phyloP scores from a whole-genome alignment of 2,329 filamentous ascomycete species.

The Ophiostoma sp. region DNA sequence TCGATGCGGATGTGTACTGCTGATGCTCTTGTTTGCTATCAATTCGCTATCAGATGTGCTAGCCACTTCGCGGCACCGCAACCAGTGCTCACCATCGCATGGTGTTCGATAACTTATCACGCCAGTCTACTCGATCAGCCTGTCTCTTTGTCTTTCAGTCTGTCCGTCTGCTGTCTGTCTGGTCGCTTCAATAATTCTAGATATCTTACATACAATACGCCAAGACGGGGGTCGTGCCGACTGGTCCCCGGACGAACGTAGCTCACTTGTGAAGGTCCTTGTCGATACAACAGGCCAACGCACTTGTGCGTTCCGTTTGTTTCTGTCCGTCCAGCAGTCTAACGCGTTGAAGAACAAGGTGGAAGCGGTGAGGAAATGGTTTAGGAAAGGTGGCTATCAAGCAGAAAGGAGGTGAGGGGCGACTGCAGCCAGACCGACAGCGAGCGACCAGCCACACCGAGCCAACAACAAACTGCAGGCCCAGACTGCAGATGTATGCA shows the following conservation, averaged over 20 bases:
- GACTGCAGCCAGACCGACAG: neutral
- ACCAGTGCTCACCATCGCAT: no score
- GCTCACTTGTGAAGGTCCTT: neutral
- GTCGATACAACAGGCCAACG: no score
- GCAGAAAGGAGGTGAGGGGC: constrained; percentile 2
- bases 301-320: neutral
- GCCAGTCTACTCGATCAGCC: neutral
- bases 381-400: neutral
- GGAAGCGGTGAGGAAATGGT: neutral
- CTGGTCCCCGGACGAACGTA: neutral
- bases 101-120: neutral
- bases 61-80: no score
- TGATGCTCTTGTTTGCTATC: neutral
- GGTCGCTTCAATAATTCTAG: no score
- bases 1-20: no score
- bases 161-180: no score
- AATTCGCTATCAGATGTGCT: neutral
- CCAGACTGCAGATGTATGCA: neutral
- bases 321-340: no score
- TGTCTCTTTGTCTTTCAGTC: no score
- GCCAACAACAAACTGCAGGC: neutral
- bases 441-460: neutral
- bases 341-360: neutral
- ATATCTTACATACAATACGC: neutral
- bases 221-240: neutral